A percentile compares a stretch with the other conserved stretches of the same genome.
phyloP scores from a whole-genome alignment of 129 eudicot species.

The Flaveria brownii region DNA sequence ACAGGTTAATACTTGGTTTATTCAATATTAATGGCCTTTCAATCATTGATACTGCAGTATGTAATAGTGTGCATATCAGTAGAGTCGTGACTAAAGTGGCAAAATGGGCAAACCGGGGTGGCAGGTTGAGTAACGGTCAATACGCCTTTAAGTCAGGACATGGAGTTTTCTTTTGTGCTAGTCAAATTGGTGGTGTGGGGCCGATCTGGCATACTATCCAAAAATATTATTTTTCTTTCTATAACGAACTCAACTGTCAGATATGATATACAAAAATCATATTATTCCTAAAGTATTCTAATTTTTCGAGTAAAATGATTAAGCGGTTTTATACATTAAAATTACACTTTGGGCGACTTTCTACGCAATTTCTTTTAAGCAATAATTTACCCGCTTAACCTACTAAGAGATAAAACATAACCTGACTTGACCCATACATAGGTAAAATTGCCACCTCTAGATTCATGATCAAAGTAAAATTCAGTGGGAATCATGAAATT shows the following conservation, averaged over 20 bases:
- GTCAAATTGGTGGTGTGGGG: not conserved
- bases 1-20: conserved; percentile 46
- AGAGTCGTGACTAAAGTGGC: too few species aligned
- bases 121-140: too few species aligned
- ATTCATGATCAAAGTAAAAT: not conserved
- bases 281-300: not conserved
- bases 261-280: not conserved
- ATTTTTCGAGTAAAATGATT: not conserved
- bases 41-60: not conserved
- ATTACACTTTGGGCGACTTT: not conserved
- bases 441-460: not conserved
- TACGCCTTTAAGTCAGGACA: too few species aligned
- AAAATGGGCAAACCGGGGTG: too few species aligned
- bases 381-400: too few species aligned
- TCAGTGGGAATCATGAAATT: not conserved
- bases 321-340: not conserved
- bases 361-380: not conserved
- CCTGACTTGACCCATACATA: not conserved
- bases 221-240: not conserved
- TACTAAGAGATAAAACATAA: not conserved
- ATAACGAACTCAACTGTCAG: not conserved
- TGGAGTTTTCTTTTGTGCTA: not conserved
- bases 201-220: not conserved
- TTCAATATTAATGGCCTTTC: not conserved
- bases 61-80: too few species aligned